Evolutionary conservation across 441 rosid species (phyloP), one percentile per base, ranked within the genome.

Genomic region (Jatropha podagrica): DNA sequence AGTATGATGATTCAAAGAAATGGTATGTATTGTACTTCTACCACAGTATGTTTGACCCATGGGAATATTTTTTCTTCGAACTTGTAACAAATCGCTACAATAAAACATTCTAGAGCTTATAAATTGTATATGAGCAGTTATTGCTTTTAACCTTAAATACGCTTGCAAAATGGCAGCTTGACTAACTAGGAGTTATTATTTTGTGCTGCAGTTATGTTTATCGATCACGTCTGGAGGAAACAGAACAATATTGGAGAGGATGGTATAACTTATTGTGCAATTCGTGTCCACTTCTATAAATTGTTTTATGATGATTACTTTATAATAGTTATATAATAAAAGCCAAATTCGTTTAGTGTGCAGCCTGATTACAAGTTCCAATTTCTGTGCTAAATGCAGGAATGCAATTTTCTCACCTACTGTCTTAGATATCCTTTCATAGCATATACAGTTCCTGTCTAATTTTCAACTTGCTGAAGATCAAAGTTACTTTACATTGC

Each of bases 241-340:
- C 97, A 71, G 98, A 94, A 78, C 88, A 94, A 85, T 91, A 92
- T 77, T 96, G 99, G 99, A 94, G 85, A 88, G 92, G 90, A 86
- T 94, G 99, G 98, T 96, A 90, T 78, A 75, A 46, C 72, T 81
- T 48, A 61, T 9, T 41, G 2, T 48, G 37, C 59, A 76, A 67
- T 73, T 62, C 26, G 49, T 55, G 62, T 49, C 7, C n/a, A 15
- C 8, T 69, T n/a, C 11, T 11, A 23, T 37, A 54, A 76, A 76
- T 51, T 52, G 5, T 23, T 20, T 68, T 49, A 17, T 66, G 38
- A 59, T 60, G 49, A 58, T 60, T 23, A 40, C 12, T 49, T 32
- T 48, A 41, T 40, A 81, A 26, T 66, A 59, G 52, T 72, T 62
- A n/a, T 26, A 27, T 9, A 63, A 12, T 18, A 75, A 37, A 49